phyloP scores from a whole-genome alignment of 2,329 filamentous ascomycete species.

The Mycosphaerella sp. region DNA sequence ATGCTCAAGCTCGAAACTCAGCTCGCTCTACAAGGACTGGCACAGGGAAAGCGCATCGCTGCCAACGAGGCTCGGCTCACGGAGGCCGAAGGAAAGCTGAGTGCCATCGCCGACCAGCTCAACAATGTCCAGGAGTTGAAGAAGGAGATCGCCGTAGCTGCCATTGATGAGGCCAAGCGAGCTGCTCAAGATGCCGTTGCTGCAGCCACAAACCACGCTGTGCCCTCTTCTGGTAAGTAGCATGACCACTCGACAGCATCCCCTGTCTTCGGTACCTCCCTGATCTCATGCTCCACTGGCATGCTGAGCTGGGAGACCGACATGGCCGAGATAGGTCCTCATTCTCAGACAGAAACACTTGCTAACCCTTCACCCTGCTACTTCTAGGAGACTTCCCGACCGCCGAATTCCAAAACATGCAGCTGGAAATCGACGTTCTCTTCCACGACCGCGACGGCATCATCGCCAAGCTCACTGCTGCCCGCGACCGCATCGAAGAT shows the following conservation, averaged over 20 bases:
- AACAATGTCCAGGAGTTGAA: neutral
- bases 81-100: neutral
- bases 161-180: neutral
- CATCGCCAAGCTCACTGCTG: conserved; percentile 12
- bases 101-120: neutral
- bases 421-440: conserved; percentile 19
- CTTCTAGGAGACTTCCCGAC: too few species aligned
- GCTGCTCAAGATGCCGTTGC: neutral
- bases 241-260: too few species aligned
- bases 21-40: conserved; percentile 7
- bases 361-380: neutral
- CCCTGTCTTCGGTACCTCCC: too few species aligned
- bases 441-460: conserved; percentile 24
- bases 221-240: neutral
- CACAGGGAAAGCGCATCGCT: conserved; percentile 17
- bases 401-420: conserved; percentile 6
- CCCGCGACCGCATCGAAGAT: conserved; percentile 12
- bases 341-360: neutral
- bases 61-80: conserved; percentile 6
- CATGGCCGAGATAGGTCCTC: neutral
- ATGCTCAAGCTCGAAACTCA: conserved; percentile 18
- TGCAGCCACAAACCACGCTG: neutral
- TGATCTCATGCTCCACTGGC: too few species aligned
- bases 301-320: too few species aligned
- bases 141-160: neutral